A percentile compares a stretch with the other conserved stretches of the same genome.
Conservation (phyloP, 257 asterid species). For the Fraxinus excelsior region DNA sequence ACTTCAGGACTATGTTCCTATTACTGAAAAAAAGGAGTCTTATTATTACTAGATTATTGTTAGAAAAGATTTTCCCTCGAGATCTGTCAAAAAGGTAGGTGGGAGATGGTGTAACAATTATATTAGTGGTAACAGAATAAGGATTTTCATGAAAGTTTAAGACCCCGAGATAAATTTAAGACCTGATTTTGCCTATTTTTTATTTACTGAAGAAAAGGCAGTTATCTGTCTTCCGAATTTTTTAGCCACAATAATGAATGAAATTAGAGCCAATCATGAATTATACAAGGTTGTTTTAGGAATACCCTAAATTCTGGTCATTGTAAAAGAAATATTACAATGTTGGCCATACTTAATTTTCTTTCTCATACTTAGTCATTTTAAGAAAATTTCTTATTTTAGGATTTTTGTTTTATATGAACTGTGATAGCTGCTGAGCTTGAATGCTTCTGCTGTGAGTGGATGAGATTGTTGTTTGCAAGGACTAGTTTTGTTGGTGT, state of each 20-base stretch:
- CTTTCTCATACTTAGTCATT: neutral
- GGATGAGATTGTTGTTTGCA: neutral
- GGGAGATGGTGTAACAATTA: neutral
- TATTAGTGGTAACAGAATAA: neutral
- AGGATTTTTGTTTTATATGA: neutral
- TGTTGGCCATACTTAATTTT: neutral
- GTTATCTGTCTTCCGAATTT: neutral
- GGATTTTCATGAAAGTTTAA: neutral
- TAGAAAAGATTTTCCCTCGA: neutral
- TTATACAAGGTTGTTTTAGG: neutral
- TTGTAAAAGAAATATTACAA: neutral
- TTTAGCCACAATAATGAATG: neutral
- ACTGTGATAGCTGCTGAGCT: neutral
- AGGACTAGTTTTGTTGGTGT: neutral
- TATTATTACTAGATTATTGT: neutral
- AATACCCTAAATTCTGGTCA: neutral
- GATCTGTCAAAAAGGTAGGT: neutral
- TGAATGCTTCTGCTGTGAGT: neutral
- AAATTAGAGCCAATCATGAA: neutral
- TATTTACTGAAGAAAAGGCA: neutral
- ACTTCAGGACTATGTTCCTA: neutral
- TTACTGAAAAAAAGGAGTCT: neutral
- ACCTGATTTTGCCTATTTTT: neutral
- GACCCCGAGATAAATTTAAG: neutral
- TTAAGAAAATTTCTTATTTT: neutral